These are phyloP conservation scores for Ilyonectria mors-panacis DNA, from an alignment of 2,329 filamentous ascomycete species.

Conservation along the genomic window DNA sequence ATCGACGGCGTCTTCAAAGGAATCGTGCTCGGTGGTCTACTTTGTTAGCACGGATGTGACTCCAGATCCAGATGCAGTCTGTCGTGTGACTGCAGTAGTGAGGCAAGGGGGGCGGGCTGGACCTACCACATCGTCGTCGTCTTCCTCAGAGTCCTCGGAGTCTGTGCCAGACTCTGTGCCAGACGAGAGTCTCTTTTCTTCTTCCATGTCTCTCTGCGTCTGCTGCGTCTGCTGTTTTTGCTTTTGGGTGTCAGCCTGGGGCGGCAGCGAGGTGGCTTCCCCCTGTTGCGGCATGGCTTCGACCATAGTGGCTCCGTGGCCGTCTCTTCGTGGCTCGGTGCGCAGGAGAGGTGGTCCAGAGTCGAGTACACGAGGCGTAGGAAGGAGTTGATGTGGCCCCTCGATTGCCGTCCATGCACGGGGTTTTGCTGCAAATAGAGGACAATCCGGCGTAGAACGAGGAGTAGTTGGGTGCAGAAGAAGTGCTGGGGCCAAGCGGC, in stretches of 20 bases:
- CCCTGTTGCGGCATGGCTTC: constrained; percentile 54
- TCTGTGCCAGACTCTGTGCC: constrained; percentile 47
- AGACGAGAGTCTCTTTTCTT: constrained; percentile 49
- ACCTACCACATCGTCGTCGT: constrained; percentile 49
- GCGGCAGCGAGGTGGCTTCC: constrained; percentile 47
- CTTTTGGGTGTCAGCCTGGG: constrained; percentile 28
- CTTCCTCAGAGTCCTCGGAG: no score
- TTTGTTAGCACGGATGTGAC: constrained; percentile 35
- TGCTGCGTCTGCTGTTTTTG: constrained; percentile 28
- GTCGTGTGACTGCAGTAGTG: constrained; percentile 38
- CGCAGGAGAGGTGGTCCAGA: constrained; percentile 24
- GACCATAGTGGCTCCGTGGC: constrained; percentile 25
- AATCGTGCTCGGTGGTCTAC: constrained; percentile 53
- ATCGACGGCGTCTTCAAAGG: constrained; percentile 87
- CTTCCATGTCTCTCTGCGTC: constrained; percentile 39
- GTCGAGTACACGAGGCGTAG: constrained; percentile 30
- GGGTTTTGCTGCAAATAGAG: constrained; percentile 32
- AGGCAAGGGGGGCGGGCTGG: constrained; percentile 27
- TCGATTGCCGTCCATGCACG: constrained; percentile 42
- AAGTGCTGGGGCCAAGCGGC: constrained; percentile 40
- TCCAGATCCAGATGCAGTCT: constrained; percentile 32
- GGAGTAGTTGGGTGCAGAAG: constrained; percentile 30
- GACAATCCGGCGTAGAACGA: constrained; percentile 31
- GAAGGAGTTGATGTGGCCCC: constrained; percentile 39
- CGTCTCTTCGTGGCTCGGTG: constrained; percentile 24